A percentile compares a stretch with the other conserved stretches of the same genome.
Conservation (phyloP, 2,329 filamentous ascomycete species). For the Sarocladium strictum region DNA sequence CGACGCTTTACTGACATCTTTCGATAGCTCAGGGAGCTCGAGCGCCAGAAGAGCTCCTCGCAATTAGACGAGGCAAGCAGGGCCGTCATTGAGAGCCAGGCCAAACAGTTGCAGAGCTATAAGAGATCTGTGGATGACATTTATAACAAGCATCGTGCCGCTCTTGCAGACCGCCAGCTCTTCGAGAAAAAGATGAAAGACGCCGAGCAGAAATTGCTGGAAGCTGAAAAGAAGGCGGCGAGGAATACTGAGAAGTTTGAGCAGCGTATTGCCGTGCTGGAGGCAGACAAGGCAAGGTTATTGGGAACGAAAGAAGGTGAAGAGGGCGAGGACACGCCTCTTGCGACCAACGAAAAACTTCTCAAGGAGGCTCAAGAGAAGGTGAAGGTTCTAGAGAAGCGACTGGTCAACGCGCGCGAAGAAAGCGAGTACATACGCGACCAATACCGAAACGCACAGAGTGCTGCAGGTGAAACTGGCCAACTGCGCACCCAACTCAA, state of each 20-base stretch:
- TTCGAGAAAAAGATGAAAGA: slow-evolving; percentile 42
- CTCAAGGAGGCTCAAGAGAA: slow-evolving; percentile 32
- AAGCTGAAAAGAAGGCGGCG: slow-evolving; percentile 30
- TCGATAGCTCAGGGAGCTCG: slow-evolving; percentile 21
- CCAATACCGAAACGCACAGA: slow-evolving; percentile 54
- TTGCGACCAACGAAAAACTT: slow-evolving; percentile 23
- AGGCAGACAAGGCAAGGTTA: slow-evolving; percentile 24
- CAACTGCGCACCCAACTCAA: slow-evolving; percentile 35
- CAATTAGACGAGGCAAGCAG: slow-evolving; percentile 31
- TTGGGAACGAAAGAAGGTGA: slow-evolving; percentile 15
- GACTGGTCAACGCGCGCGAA: slow-evolving; percentile 33
- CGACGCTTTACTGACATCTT: slow-evolving; percentile 13
- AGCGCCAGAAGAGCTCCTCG: slow-evolving; percentile 20
- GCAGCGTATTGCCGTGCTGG: slow-evolving; percentile 28
- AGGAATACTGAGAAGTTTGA: slow-evolving; percentile 15
- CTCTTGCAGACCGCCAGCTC: slow-evolving; percentile 42
- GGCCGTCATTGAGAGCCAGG: slow-evolving; percentile 35
- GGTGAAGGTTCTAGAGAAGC: slow-evolving; percentile 34
- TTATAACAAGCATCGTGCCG: slow-evolving; percentile 40
- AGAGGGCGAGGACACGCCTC: slow-evolving; percentile 18
- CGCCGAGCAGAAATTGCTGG: slow-evolving; percentile 24
- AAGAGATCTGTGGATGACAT: slow-evolving; percentile 37
- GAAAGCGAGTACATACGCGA: slow-evolving; percentile 52
- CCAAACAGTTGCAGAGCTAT: slow-evolving; percentile 40
- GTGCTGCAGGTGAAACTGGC: slow-evolving; percentile 40